Base-by-base conservation (phyloP, 1,139 yeast species). In the Lodderomyces margitis region DNA sequence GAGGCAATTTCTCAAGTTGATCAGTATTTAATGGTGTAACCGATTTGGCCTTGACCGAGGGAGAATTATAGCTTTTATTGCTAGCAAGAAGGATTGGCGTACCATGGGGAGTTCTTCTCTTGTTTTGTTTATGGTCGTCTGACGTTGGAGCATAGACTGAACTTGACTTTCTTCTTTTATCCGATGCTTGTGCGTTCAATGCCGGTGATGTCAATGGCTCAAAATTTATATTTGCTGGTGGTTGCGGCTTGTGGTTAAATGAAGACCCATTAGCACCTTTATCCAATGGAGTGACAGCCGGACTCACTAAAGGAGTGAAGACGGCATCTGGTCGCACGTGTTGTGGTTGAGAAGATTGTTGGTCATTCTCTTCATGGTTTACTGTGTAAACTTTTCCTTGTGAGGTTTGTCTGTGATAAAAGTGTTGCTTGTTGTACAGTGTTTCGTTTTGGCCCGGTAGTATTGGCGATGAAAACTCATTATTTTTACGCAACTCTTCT, bases 241-340 rank as follows among this genome's bases (percentile, higher is more conserved):
- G 55, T 53, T 48, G 51, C 4, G 12, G 31, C 4, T 36, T 32
- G 4, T 36, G 40, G 3, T 37, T 32, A 57, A 46, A 65, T 5
- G 41, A 30, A 15, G 35, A 17, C 3, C 39, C 40, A 9, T 34
- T 27, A 8, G 46, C 45, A 10, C 45, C 45, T 34, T 43, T 52
- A 28, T 81, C 88, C 51, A 77, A 55, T 0, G 91, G 89, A 1
- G 87, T 80, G 19, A 77, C 81, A 3, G 85, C 84, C 0, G 95
- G 95, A 2, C 89, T 82, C 10, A 84, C 78, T 40, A 86, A 66
- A 0, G 95, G 94, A 0, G 94, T 85, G 59, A 80, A 83, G 4
- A 77, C 75, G 8, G 74, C 74, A 43, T 71, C 77, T 0, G 78
- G 76, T 25, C 73, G 56, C 1, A 73, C 66, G 45, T 68, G 71